A percentile compares a stretch with the other conserved stretches of the same genome.
These are phyloP conservation scores for Lepidium africanum DNA, from an alignment of 345 rosid species.

Conservation along the genomic window DNA sequence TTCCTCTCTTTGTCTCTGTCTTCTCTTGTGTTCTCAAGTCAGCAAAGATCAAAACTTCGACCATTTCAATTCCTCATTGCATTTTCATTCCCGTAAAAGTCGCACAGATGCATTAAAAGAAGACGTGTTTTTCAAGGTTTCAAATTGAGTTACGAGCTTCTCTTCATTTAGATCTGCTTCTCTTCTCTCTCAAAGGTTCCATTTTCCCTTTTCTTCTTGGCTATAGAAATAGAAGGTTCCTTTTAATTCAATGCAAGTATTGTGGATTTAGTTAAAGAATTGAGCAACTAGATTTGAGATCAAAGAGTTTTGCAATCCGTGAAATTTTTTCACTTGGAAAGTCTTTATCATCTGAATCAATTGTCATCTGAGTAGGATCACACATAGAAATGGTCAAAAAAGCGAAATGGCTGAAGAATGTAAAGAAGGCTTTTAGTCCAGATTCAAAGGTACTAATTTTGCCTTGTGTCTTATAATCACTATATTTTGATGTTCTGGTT, in stretches of 20 bases:
- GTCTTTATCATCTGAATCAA: background rate
- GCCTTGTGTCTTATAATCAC: background rate
- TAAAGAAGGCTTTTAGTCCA: conserved; percentile 79
- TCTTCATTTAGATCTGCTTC: conserved; percentile 1
- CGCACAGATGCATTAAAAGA: background rate
- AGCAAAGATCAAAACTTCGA: conserved; percentile 1
- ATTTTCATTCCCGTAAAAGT: background rate
- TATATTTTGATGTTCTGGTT: background rate
- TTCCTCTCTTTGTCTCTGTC: background rate
- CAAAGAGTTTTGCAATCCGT: background rate
- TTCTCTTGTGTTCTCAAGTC: conserved; percentile 1
- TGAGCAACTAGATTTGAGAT: background rate
- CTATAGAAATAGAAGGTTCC: background rate
- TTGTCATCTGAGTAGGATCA: background rate
- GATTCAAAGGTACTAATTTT: conserved; percentile 31
- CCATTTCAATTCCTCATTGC: conserved; percentile 16
- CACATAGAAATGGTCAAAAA: conserved; percentile 71
- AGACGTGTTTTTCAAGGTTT: background rate
- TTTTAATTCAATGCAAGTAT: background rate
- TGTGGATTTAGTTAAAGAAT: background rate
- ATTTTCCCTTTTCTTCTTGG: background rate
- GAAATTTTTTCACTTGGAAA: background rate
- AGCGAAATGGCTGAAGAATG: conserved; percentile 82
- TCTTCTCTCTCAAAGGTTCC: background rate
- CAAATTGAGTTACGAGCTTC: background rate